phyloP scores from a whole-genome alignment of 345 rosid genomes.

The Clausena lansium region DNA sequence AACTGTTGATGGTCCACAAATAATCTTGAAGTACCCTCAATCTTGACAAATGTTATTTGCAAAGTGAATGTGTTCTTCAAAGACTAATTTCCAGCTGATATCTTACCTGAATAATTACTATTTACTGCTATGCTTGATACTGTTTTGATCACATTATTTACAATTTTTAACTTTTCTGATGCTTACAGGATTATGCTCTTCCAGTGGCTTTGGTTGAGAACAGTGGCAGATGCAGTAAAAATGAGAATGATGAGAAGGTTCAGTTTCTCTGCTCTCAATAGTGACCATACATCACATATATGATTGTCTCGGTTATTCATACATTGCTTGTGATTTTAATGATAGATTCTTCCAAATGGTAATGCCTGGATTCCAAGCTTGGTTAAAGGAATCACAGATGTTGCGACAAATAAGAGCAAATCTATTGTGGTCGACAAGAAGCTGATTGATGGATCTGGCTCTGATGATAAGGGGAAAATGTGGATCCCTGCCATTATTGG shows the following conservation, averaged over 20 bases:
- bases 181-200: conserved; percentile 47
- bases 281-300: background rate
- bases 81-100: background rate
- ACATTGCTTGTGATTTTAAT: conserved; percentile 3
- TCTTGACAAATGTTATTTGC: background rate
- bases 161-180: conserved; percentile 9
- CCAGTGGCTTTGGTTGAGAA: conserved; percentile 72
- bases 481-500: conserved; percentile 58
- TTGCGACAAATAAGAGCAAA: conserved; percentile 59
- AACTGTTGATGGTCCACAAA: background rate
- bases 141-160: background rate
- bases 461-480: conserved; percentile 64
- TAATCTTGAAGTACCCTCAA: background rate
- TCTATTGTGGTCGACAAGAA: conserved; percentile 60
- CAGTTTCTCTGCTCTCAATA: conserved; percentile 10
- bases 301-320: conserved; percentile 8
- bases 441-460: conserved; percentile 69
- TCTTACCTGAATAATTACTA: background rate
- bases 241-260: conserved; percentile 76
- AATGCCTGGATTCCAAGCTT: conserved; percentile 67
- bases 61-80: conserved; percentile 5
- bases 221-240: conserved; percentile 86
- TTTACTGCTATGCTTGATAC: background rate
- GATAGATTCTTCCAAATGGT: conserved; percentile 68
- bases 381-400: conserved; percentile 57